Conservation (phyloP, 495 filamentous ascomycete species). For the Annulohypoxylon nitens region DNA sequence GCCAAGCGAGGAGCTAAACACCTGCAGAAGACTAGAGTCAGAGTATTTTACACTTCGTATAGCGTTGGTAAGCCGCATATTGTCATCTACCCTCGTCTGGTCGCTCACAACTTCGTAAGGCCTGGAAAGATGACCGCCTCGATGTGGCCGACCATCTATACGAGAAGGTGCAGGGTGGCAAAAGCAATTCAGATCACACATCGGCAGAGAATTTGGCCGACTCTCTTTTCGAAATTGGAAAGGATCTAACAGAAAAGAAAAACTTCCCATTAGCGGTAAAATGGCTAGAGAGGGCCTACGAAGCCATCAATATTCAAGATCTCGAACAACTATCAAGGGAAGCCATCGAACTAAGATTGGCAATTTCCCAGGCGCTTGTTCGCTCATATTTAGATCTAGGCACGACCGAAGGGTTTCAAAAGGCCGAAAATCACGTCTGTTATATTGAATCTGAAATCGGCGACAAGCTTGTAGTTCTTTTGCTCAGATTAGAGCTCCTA, state of each 20-base stretch:
- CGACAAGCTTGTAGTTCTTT: conserved; percentile 71
- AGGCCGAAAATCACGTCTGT: conserved; percentile 69
- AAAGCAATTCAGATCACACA: conserved; percentile 59
- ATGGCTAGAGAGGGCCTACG: conserved; percentile 81
- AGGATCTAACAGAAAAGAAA: conserved; percentile 64
- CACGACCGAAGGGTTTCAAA: conserved; percentile 59
- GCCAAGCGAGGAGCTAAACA: conserved; percentile 49
- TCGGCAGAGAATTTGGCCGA: conserved; percentile 77
- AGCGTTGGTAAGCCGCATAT: conserved; percentile 67
- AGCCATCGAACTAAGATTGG: conserved; percentile 72
- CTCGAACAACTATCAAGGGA: conserved; percentile 68
- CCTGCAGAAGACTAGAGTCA: conserved; percentile 60
- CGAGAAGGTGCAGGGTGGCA: conserved; percentile 63
- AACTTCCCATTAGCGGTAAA: conserved; percentile 68
- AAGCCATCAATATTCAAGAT: conserved; percentile 68
- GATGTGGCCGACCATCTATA: conserved; percentile 86
- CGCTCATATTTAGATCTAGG: conserved; percentile 64
- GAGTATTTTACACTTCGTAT: conserved; percentile 81
- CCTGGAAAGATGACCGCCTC: conserved; percentile 76
- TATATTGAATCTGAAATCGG: conserved; percentile 72
- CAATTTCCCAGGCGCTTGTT: conserved; percentile 73
- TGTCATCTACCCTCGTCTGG: conserved; percentile 23
- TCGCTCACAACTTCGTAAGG: conserved; percentile 60
- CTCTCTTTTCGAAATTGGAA: conserved; percentile 79
- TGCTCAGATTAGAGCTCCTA: conserved; percentile 78